These are phyloP conservation scores for Zizania palustris DNA, from an alignment of 202 grass and related monocot species.

Conservation along the genomic window DNA sequence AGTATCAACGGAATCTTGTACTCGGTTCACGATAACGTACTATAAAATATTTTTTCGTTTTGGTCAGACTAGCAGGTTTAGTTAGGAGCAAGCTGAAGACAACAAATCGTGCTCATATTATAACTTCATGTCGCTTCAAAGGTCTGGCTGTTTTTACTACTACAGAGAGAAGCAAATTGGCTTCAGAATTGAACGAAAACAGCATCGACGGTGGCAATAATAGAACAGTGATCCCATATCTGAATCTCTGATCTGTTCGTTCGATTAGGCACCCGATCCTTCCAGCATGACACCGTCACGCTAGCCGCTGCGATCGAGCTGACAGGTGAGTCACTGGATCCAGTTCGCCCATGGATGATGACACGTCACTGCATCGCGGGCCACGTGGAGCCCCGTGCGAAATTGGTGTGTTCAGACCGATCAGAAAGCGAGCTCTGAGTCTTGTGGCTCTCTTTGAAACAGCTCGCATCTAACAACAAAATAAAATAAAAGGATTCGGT, in stretches of 20 bases:
- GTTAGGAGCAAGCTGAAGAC: background rate
- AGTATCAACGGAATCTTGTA: constrained; percentile 31
- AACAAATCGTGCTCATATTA: too few species aligned
- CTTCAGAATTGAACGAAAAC: constrained; percentile 4
- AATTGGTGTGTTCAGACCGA: background rate
- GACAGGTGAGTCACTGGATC: constrained; percentile 34
- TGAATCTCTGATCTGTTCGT: background rate
- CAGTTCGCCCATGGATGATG: background rate
- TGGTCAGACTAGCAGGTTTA: background rate
- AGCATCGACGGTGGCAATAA: background rate
- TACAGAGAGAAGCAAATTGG: background rate
- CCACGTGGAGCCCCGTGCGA: background rate
- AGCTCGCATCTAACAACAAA: background rate
- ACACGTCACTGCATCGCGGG: constrained; percentile 2
- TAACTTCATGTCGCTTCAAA: too few species aligned
- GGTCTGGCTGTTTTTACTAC: background rate
- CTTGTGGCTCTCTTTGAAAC: constrained; percentile 34
- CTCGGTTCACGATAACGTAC: background rate
- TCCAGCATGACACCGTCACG: constrained; percentile 32
- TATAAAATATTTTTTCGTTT: background rate
- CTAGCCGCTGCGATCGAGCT: constrained; percentile 9
- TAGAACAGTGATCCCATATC: background rate
- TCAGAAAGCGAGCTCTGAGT: background rate
- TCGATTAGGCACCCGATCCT: background rate
- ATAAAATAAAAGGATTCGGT: background rate